Evolutionary conservation across 2,329 filamentous ascomycete genomes (phyloP).

Genomic region (Neonectria coccinea): DNA sequence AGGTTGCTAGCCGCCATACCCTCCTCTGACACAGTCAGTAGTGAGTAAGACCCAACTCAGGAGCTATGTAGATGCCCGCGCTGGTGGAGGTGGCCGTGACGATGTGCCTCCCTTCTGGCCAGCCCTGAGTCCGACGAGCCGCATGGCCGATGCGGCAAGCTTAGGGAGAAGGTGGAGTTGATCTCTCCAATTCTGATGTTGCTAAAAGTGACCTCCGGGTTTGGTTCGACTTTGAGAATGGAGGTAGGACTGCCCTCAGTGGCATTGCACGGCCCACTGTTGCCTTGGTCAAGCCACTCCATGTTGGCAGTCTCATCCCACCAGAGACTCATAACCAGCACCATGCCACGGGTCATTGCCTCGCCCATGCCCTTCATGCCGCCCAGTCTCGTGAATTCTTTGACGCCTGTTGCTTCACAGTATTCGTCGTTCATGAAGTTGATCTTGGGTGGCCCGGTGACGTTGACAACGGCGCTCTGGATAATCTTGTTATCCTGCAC

Average conservation of each 20-base stretch:
- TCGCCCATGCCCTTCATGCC: constrained; percentile 59
- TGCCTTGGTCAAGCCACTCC: constrained; percentile 64
- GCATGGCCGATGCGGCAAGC: not conserved
- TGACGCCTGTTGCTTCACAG: constrained; percentile 49
- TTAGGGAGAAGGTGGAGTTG: constrained; percentile 55
- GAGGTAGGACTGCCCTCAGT: constrained; percentile 64
- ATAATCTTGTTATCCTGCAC: constrained; percentile 52
- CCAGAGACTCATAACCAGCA: constrained; percentile 65
- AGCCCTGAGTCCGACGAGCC: not conserved
- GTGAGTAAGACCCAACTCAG: too few species aligned
- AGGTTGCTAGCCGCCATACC: too few species aligned
- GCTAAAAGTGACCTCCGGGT: constrained; percentile 64
- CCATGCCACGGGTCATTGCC: constrained; percentile 61
- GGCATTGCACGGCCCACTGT: constrained; percentile 63
- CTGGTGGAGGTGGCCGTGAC: constrained; percentile 21
- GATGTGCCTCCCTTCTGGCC: constrained; percentile 11
- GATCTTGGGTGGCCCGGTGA: constrained; percentile 46
- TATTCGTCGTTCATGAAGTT: constrained; percentile 53
- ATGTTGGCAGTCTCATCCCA: constrained; percentile 64
- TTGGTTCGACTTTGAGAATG: constrained; percentile 60
- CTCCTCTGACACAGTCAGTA: too few species aligned
- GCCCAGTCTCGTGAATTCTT: constrained; percentile 52
- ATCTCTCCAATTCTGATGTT: constrained; percentile 72
- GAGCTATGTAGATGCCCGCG: constrained; percentile 2
- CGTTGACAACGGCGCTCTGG: constrained; percentile 34